Evolutionary conservation across 140 eudicot species (phyloP).

Genomic region (Bidens hawaiensis): DNA sequence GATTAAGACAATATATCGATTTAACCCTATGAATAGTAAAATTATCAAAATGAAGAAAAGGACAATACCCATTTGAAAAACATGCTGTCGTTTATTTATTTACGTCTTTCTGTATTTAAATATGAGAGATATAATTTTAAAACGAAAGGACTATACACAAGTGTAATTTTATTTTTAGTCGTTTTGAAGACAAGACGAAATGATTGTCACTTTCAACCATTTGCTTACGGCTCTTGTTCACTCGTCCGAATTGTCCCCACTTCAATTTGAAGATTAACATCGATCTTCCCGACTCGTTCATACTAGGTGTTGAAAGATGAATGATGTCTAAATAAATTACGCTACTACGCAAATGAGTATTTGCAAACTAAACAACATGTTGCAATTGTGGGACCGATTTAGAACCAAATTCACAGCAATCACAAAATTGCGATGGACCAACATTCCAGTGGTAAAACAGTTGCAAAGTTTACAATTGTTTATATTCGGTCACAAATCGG

Average conservation of each 20-base stretch:
- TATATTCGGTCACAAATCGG: too few species aligned
- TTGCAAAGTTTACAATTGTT: too few species aligned
- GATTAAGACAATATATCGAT: too few species aligned
- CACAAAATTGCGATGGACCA: too few species aligned
- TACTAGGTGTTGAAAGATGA: not conserved
- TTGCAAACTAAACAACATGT: too few species aligned
- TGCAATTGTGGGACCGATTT: too few species aligned
- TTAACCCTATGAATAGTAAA: not conserved
- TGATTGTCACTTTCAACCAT: conserved; percentile 4
- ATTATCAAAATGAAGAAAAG: not conserved
- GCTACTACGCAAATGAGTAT: not conserved
- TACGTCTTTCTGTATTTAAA: not conserved
- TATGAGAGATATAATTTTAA: not conserved
- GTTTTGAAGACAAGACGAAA: not conserved
- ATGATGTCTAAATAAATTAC: not conserved
- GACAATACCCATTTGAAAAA: not conserved
- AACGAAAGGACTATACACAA: not conserved
- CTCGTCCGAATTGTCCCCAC: conserved; percentile 3
- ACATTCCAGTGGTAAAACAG: too few species aligned
- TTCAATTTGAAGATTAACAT: conserved; percentile 9
- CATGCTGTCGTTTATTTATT: not conserved
- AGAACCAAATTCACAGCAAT: too few species aligned
- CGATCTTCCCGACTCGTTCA: conserved; percentile 8
- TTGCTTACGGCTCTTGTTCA: conserved; percentile 23
- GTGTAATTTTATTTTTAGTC: not conserved